Percentiles rank a stretch among this genome's conserved stretches.
Evolutionary conservation across 345 rosid genomes (phyloP).

Genomic region (Rubroshorea leprosula): DNA sequence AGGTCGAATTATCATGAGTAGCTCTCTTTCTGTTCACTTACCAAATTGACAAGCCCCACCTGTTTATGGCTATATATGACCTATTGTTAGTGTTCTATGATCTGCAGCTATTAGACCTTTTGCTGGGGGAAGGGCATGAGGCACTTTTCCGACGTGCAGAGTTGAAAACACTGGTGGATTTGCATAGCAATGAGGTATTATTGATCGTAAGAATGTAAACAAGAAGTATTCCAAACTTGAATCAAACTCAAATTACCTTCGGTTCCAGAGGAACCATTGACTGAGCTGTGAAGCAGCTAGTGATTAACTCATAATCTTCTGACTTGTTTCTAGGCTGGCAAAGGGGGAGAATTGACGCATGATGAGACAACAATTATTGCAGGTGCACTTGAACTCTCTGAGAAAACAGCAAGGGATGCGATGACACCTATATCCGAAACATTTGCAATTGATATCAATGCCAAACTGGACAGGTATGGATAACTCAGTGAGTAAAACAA

Average conservation of each 20-base stretch:
- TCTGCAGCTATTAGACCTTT: slow-evolving; percentile 37
- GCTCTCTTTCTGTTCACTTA: background rate
- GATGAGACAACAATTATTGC: slow-evolving; percentile 72
- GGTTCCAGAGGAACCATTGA: too few species aligned
- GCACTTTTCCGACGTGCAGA: slow-evolving; percentile 64
- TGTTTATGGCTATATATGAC: background rate
- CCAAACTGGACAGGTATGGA: slow-evolving; percentile 48
- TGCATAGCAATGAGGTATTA: slow-evolving; percentile 75
- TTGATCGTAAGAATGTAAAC: background rate
- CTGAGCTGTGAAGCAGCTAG: background rate
- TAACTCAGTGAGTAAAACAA: background rate
- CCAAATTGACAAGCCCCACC: background rate
- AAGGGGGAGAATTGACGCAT: slow-evolving; percentile 63
- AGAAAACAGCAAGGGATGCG: slow-evolving; percentile 53
- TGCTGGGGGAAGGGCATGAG: slow-evolving; percentile 48
- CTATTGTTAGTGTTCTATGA: background rate
- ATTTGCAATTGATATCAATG: slow-evolving; percentile 49
- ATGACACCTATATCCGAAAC: slow-evolving; percentile 61
- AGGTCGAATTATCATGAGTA: slow-evolving; percentile 28
- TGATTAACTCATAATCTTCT: background rate
- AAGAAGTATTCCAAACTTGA: too few species aligned
- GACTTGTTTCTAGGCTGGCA: slow-evolving; percentile 44
- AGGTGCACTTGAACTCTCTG: slow-evolving; percentile 60
- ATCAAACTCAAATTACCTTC: too few species aligned
- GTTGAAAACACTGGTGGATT: slow-evolving; percentile 54